Evolutionary conservation across 202 grass and related monocot genomes (phyloP).

Genomic region (Panicum hallii): DNA sequence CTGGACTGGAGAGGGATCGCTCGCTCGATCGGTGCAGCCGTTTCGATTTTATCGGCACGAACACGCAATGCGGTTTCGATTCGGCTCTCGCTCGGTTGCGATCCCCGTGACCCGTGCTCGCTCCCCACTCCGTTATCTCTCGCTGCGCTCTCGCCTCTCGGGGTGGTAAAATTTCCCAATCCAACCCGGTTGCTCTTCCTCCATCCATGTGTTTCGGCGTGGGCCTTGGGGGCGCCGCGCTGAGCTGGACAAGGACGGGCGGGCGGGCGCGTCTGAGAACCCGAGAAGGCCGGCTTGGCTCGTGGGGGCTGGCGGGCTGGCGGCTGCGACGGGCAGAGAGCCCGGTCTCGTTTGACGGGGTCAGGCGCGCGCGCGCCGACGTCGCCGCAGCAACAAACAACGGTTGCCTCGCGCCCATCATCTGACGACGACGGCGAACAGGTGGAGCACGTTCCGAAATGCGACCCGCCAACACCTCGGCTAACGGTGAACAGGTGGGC

Average conservation of each 20-base stretch:
- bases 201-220: background rate
- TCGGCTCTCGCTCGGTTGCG: background rate
- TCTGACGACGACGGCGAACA: background rate
- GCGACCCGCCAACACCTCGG: background rate
- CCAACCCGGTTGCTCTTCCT: background rate
- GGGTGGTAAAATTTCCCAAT: background rate
- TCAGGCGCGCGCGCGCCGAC: conserved; percentile 23
- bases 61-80: conserved; percentile 43
- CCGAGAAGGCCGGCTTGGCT: conserved; percentile 54
- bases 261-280: conserved; percentile 43
- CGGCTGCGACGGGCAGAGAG: background rate
- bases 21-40: conserved; percentile 5
- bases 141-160: no score
- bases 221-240: conserved; percentile 14
- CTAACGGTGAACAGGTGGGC: background rate
- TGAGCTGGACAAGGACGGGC: background rate
- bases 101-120: background rate
- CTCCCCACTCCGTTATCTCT: background rate
- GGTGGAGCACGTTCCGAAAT: background rate
- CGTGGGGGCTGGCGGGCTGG: background rate
- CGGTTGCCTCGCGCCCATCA: conserved; percentile 9
- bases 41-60: conserved; percentile 42
- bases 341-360: conserved; percentile 34
- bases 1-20: background rate
- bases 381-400: background rate